Evolutionary conservation across 2,329 filamentous ascomycete species (phyloP).

Genomic region (Fusarium verticillioides): DNA sequence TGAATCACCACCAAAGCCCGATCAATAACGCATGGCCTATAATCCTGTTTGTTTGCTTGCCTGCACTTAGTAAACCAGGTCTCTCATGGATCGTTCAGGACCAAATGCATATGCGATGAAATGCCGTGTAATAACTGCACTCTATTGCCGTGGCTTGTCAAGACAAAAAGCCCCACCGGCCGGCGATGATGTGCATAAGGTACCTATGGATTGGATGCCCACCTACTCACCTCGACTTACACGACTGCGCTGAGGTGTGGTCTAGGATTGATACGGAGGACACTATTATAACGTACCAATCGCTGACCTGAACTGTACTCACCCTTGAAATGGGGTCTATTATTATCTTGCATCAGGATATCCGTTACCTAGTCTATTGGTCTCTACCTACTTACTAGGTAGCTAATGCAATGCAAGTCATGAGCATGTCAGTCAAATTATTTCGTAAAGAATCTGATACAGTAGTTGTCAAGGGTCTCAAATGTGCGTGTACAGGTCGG

Average conservation of each 20-base stretch:
- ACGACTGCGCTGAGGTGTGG: slow-evolving; percentile 10
- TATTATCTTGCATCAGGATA: slow-evolving; percentile 12
- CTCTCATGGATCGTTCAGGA: background rate
- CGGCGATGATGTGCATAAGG: slow-evolving; percentile 33
- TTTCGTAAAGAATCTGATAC: slow-evolving; percentile 13
- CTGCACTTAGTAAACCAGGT: background rate
- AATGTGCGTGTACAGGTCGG: background rate
- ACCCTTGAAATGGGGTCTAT: slow-evolving; percentile 1
- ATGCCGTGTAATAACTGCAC: slow-evolving; percentile 1
- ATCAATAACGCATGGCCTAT: background rate
- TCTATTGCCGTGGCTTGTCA: slow-evolving; percentile 12
- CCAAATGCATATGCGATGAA: slow-evolving; percentile 1
- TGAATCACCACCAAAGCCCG: background rate
- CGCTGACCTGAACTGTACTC: slow-evolving; percentile 7
- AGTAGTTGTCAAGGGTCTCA: background rate
- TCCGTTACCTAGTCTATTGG: background rate
- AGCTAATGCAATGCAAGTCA: background rate
- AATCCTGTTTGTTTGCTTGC: background rate
- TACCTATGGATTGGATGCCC: background rate
- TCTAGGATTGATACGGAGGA: slow-evolving; percentile 5
- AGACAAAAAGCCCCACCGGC: slow-evolving; percentile 6
- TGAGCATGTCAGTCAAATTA: background rate
- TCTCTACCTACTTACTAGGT: background rate
- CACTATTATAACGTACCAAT: slow-evolving; percentile 1
- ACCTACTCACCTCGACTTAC: slow-evolving; percentile 7